These are phyloP conservation scores for Kodamaea laetipori DNA, from an alignment of 805 yeast species.

Conservation along the genomic window DNA sequence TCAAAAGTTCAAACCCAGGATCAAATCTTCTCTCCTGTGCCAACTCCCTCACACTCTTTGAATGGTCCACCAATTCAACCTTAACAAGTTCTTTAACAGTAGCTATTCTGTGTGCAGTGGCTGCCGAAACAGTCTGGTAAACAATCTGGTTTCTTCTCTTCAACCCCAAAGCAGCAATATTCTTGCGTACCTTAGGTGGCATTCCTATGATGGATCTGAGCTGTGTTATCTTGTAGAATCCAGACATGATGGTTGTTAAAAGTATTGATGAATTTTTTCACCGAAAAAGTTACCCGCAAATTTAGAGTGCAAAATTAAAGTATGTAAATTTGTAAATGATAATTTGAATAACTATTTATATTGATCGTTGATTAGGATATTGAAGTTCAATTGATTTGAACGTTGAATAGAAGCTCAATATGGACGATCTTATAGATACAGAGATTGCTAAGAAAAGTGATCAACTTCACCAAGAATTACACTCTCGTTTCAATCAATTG, in stretches of 20 bases:
- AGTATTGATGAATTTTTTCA: constrained; percentile 4
- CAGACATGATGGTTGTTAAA: constrained; percentile 13
- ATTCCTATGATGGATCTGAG: constrained; percentile 83
- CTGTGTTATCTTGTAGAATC: constrained; percentile 64
- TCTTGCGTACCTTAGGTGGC: constrained; percentile 65
- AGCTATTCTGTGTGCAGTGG: constrained; percentile 82
- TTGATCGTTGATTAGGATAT: too few relatives aligned
- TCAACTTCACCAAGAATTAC: constrained; percentile 19
- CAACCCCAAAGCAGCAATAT: constrained; percentile 74
- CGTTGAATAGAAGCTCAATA: too few relatives aligned
- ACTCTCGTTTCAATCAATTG: neutral
- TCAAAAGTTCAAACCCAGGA: constrained; percentile 54
- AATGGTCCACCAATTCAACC: constrained; percentile 68
- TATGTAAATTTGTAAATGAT: too few relatives aligned
- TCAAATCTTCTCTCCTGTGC: constrained; percentile 57
- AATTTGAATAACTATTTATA: too few relatives aligned
- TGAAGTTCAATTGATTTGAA: too few relatives aligned
- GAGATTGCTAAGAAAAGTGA: constrained; percentile 19
- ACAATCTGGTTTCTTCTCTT: constrained; percentile 70
- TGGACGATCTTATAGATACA: constrained; percentile 7
- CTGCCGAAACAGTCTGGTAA: constrained; percentile 72
- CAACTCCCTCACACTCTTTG: constrained; percentile 53
- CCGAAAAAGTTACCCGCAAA: constrained; percentile 8
- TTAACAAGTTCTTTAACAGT: constrained; percentile 82
- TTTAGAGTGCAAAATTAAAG: neutral